A percentile compares a stretch with the other conserved stretches of the same genome.
Conservation (phyloP, 75 land plant species). For the Pinus albicaulis region DNA sequence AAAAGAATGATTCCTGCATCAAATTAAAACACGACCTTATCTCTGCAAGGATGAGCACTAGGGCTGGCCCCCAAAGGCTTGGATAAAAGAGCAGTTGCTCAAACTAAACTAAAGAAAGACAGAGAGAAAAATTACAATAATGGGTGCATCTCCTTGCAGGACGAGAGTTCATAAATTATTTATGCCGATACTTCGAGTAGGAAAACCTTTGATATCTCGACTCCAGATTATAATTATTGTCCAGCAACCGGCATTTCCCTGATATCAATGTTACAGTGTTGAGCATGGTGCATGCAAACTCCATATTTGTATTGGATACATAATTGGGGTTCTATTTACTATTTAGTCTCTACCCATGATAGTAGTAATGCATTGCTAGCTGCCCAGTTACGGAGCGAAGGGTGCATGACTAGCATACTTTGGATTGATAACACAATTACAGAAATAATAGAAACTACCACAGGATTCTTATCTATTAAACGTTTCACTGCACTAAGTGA, state of each 20-base stretch:
- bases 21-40: too few relatives aligned
- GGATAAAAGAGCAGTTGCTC: neutral
- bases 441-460: too few relatives aligned
- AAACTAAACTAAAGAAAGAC: neutral
- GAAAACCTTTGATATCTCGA: neutral
- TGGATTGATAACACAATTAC: too few relatives aligned
- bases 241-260: neutral
- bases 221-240: neutral
- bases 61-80: too few relatives aligned
- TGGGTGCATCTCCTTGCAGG: neutral
- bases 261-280: neutral
- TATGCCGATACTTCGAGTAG: neutral
- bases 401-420: too few relatives aligned
- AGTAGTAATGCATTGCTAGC: too few relatives aligned
- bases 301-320: neutral
- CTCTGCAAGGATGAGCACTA: too few relatives aligned
- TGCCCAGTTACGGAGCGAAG: neutral
- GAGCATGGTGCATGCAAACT: neutral
- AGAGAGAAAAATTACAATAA: neutral
- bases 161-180: too few relatives aligned
- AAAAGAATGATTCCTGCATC: neutral
- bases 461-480: too few relatives aligned
- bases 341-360: neutral
- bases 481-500: too few relatives aligned
- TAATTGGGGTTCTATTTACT: neutral